These are phyloP conservation scores for Drechslerella coelobrocha DNA, from an alignment of 2,329 filamentous ascomycete genomes.

Conservation along the genomic window DNA sequence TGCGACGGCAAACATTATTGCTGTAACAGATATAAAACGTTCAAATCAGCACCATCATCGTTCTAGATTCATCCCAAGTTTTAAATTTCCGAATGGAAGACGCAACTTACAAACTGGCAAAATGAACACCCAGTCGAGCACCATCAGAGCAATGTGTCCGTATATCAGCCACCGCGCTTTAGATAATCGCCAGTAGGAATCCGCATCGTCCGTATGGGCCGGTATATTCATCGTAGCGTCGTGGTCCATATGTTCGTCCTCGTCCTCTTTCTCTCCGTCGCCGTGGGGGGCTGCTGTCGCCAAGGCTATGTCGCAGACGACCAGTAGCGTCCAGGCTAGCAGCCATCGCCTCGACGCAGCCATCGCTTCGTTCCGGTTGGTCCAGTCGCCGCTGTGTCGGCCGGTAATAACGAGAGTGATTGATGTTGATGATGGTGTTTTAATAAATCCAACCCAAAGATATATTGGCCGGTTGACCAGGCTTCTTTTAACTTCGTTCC, in stretches of 20 bases:
- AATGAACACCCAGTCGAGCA: slow-evolving; percentile 73
- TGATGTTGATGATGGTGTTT: too few species aligned
- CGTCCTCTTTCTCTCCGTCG: slow-evolving; percentile 25
- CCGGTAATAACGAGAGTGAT: background rate
- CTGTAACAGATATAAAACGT: slow-evolving; percentile 60
- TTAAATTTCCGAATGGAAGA: background rate
- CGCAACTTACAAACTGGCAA: slow-evolving; percentile 71
- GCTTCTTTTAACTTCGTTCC: too few species aligned
- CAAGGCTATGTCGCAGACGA: slow-evolving; percentile 20
- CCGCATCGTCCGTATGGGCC: slow-evolving; percentile 31
- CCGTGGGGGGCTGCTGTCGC: slow-evolving; percentile 23
- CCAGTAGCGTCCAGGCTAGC: slow-evolving; percentile 39
- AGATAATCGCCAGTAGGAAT: slow-evolving; percentile 38
- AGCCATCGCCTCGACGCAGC: slow-evolving; percentile 40
- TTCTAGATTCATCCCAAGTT: background rate
- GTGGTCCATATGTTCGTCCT: slow-evolving; percentile 35
- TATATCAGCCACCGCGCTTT: slow-evolving; percentile 64
- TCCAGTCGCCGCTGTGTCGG: background rate
- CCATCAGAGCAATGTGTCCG: slow-evolving; percentile 74
- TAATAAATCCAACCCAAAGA: too few species aligned
- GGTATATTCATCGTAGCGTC: slow-evolving; percentile 43
- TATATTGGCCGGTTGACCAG: too few species aligned
- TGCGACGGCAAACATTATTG: slow-evolving; percentile 83
- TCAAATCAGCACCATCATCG: slow-evolving; percentile 54
- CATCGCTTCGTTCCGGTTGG: slow-evolving; percentile 15